Evolutionary conservation across 352 stramenopile species (phyloP), one percentile per base, ranked within the genome.

Genomic region (Globisporangium solare): DNA sequence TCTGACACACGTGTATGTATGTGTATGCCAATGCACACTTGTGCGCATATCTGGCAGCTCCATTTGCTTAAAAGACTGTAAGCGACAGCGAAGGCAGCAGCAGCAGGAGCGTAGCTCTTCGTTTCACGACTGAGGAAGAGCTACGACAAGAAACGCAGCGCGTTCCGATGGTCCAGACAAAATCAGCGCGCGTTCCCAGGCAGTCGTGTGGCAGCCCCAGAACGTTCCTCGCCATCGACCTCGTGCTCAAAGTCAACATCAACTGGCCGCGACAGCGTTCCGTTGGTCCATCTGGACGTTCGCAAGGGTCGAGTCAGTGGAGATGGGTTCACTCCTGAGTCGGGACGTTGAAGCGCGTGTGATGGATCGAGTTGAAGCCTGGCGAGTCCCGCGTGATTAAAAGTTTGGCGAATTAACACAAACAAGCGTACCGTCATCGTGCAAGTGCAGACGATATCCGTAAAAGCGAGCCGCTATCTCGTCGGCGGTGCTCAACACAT

Each of bases 11-110:
- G 18, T 24, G 18, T n/a, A n/a, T 49, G 20, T 8, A 20, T 50
- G n/a, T 15, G n/a, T 32, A 3, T 31, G 10, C 35, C 4, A 27
- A 27, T 27, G 24, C 5, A 5, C 24, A 27, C 12, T 50, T 50
- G 45, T 11, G 11, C 4, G 27, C 22, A 6, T 51, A 6, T 7
- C 47, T 37, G 8, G 47, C 22, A 51, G 48, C 48, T 54, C 48
- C 31, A 54, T 18, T 6, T 54, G 32, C 35, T 22, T 54, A 14
- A 45, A 43, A 12, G 48, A 54, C 31, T 45, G 48, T 31, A 54
- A 54, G 20, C 18, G 14, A 4, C n/a, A 45, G 5, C 27, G 27
- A 27, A 27, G 24, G 10, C 27, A 35, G 0, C 7, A 10, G 5
- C 5, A 35, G 0, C 7, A 10, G 5, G 0, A 35, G 5, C 5